phyloP scores from a whole-genome alignment of 2,329 filamentous ascomycete genomes.

The Pseudogymnoascus sp. region DNA sequence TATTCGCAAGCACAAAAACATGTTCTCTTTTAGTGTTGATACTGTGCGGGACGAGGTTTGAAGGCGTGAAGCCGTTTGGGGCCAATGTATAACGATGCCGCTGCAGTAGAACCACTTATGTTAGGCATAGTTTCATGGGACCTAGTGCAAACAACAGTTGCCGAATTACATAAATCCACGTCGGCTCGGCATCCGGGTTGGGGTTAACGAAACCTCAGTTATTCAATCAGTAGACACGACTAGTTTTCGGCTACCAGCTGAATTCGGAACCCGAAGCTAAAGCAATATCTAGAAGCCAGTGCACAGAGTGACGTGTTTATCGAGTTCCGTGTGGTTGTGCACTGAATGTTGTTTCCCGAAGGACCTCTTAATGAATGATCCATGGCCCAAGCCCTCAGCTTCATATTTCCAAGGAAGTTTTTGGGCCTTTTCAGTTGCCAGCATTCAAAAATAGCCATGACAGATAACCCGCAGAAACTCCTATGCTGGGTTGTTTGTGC shows the following conservation, averaged over 20 bases:
- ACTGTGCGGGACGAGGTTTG: not conserved
- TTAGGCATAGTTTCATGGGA: not conserved
- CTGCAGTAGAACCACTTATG: not conserved
- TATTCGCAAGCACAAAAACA: not conserved
- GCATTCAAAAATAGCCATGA: slow-evolving; percentile 18
- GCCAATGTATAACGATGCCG: not conserved
- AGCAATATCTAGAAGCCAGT: not conserved
- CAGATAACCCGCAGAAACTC: not conserved
- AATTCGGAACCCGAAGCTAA: not conserved
- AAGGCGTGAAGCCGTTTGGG: not conserved
- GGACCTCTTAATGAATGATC: not conserved
- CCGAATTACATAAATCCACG: not conserved
- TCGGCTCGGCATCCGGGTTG: not conserved
- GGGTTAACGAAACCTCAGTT: not conserved
- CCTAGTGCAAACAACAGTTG: not conserved
- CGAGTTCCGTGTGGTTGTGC: not conserved
- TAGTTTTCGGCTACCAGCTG: not conserved
- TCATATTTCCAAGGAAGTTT: not conserved
- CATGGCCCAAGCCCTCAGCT: not conserved
- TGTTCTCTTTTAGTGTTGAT: not conserved
- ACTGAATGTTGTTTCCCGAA: not conserved
- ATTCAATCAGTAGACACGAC: too few relatives aligned
- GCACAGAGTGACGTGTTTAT: not conserved
- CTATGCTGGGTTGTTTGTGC: not conserved
- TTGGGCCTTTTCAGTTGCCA: not conserved